Evolutionary conservation across 1,284 basidiomycete genomes (phyloP).

Genomic region (Trametes polyzona): DNA sequence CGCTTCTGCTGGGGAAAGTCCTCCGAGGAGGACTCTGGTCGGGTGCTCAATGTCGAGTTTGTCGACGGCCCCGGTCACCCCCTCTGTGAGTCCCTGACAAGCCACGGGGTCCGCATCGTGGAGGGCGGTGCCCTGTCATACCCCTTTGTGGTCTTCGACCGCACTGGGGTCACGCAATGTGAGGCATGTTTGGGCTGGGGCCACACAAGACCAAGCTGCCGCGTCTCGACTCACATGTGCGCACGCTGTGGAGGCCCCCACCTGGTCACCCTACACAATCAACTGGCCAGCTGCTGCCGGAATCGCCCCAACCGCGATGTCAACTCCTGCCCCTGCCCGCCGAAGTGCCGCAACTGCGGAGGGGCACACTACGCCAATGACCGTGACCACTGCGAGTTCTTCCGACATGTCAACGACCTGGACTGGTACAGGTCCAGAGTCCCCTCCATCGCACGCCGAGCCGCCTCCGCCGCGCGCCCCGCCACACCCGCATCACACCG

Average conservation of each 20-base stretch:
- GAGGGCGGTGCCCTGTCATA: background rate
- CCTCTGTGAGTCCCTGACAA: background rate
- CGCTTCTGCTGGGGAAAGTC: background rate
- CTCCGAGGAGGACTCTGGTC: background rate
- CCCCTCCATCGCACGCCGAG: background rate
- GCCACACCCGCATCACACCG: background rate
- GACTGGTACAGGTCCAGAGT: background rate
- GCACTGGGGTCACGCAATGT: background rate
- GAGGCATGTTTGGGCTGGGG: no score
- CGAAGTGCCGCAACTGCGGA: slow-evolving; percentile 1
- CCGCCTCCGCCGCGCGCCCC: background rate
- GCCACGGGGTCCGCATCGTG: background rate
- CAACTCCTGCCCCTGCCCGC: background rate
- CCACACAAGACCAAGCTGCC: no score
- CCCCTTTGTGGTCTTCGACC: background rate
- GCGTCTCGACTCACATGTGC: background rate
- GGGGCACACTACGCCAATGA: slow-evolving; percentile 5
- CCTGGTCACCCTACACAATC: background rate
- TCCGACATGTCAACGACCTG: background rate
- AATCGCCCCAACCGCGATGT: background rate
- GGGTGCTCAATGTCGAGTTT: background rate
- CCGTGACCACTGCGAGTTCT: background rate
- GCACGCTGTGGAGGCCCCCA: background rate
- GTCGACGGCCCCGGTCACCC: background rate
- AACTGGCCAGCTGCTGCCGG: background rate